Conservation (phyloP, 345 rosid species). For the Rhodamnia argentea region DNA sequence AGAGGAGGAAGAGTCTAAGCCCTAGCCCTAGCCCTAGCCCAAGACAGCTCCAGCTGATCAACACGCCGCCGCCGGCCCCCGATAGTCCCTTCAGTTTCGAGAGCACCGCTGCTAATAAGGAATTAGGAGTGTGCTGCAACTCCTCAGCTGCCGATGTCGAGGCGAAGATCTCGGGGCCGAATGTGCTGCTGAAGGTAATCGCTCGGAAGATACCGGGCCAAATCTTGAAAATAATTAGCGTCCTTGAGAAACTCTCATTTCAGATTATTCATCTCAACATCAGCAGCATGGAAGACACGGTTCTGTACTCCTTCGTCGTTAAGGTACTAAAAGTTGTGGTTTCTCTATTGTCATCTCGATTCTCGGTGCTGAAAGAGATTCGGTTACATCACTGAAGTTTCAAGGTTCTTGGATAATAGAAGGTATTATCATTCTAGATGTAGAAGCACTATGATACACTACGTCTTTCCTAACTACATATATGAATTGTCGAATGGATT, state of each 20-base stretch:
- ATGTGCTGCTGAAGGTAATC: constrained; percentile 59
- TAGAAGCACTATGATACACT: background rate
- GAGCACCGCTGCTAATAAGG: background rate
- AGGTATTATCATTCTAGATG: background rate
- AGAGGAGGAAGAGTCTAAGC: constrained; percentile 69
- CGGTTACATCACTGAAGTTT: background rate
- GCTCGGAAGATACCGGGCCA: constrained; percentile 52
- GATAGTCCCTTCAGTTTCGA: constrained; percentile 15
- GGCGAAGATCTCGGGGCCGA: constrained; percentile 81
- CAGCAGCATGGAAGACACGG: constrained; percentile 92
- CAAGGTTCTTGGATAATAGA: background rate
- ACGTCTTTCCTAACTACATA: background rate
- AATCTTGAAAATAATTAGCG: constrained; percentile 52
- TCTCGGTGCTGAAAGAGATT: background rate
- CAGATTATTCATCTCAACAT: constrained; percentile 78
- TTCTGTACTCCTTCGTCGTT: constrained; percentile 66
- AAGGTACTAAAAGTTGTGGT: constrained; percentile 37
- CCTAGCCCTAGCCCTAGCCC: constrained; percentile 39
- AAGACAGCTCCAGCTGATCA: constrained; percentile 18
- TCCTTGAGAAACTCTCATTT: constrained; percentile 67
- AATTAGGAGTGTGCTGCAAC: constrained; percentile 58
- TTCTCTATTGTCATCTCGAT: background rate
- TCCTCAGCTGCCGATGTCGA: constrained; percentile 85
- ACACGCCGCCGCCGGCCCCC: background rate
- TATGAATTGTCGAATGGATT: background rate